Percentiles rank a stretch among this genome's conserved stretches.
Evolutionary conservation across 225 moss, liverwort and hornwort genomes (phyloP).

Genomic region (Pseudoscleropodium purum): DNA sequence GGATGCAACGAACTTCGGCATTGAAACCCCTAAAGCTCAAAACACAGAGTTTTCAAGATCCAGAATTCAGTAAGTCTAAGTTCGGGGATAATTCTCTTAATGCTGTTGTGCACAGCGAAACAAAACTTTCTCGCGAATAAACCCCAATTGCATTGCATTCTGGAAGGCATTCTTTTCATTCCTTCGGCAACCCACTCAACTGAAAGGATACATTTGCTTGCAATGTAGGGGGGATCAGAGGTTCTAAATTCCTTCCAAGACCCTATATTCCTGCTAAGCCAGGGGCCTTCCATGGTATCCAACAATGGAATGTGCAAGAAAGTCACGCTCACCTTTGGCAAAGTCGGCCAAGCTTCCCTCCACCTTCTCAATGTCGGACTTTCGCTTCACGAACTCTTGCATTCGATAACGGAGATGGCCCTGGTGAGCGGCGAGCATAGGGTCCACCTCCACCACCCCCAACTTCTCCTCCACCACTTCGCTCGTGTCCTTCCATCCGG

Average conservation of each 20-base stretch:
- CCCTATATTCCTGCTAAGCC: not conserved
- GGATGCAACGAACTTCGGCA: not conserved
- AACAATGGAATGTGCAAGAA: not conserved
- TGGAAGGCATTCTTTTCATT: not conserved
- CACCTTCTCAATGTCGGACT: conserved; percentile 58
- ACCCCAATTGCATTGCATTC: not conserved
- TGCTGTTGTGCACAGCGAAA: not conserved
- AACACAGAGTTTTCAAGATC: not conserved
- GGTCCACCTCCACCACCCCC: conserved; percentile 85
- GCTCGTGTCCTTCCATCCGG: conserved; percentile 44
- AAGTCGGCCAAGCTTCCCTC: conserved; percentile 76
- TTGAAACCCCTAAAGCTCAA: not conserved
- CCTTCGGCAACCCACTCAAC: not conserved
- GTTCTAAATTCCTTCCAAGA: no score
- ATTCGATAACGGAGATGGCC: conserved; percentile 60
- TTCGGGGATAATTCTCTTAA: not conserved
- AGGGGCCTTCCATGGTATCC: not conserved
- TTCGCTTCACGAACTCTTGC: conserved; percentile 49
- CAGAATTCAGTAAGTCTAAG: not conserved
- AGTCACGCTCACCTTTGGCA: conserved; percentile 46
- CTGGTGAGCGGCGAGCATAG: conserved; percentile 56
- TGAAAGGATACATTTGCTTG: not conserved
- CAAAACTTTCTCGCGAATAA: not conserved
- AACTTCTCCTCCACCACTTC: conserved; percentile 37
- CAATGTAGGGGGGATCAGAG: not conserved